phyloP scores from a whole-genome alignment of 768 basidiomycete genomes.

The Serendipita vermifera region DNA sequence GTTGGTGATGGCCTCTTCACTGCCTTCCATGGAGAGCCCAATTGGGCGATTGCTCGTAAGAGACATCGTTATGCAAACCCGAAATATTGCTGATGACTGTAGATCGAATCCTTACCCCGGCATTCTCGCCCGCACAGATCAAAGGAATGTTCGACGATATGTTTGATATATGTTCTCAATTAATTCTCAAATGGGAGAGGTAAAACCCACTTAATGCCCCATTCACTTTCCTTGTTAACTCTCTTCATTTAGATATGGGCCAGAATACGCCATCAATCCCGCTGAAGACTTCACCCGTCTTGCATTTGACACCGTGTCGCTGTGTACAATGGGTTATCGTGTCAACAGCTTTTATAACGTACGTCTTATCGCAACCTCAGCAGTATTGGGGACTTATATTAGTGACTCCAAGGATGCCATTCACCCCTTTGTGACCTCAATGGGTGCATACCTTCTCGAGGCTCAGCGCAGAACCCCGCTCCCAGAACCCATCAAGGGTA shows the following conservation, averaged over 20 bases:
- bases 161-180: slow-evolving; percentile 33
- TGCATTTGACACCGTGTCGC: slow-evolving; percentile 35
- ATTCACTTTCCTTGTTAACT: not conserved
- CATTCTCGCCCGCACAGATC: slow-evolving; percentile 32
- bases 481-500: slow-evolving; percentile 25
- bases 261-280: slow-evolving; percentile 29
- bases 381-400: too few species aligned
- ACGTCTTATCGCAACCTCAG: not conserved
- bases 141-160: slow-evolving; percentile 37
- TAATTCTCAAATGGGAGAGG: slow-evolving; percentile 35
- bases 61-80: not conserved
- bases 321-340: slow-evolving; percentile 34
- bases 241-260: slow-evolving; percentile 28
- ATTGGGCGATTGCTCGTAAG: slow-evolving; percentile 37
- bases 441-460: slow-evolving; percentile 29
- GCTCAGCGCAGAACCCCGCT: slow-evolving; percentile 26
- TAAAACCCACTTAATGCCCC: slow-evolving; percentile 15
- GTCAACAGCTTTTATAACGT: slow-evolving; percentile 37
- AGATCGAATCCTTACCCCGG: slow-evolving; percentile 31
- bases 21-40: slow-evolving; percentile 31
- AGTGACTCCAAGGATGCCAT: slow-evolving; percentile 7
- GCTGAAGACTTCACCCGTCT: slow-evolving; percentile 37
- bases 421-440: slow-evolving; percentile 17
- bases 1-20: slow-evolving; percentile 33
- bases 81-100: slow-evolving; percentile 17